Percentiles rank a stretch among this genome's conserved stretches.
These are phyloP conservation scores for Hortaea werneckii DNA, from an alignment of 2,329 filamentous ascomycete genomes.

Conservation along the genomic window DNA sequence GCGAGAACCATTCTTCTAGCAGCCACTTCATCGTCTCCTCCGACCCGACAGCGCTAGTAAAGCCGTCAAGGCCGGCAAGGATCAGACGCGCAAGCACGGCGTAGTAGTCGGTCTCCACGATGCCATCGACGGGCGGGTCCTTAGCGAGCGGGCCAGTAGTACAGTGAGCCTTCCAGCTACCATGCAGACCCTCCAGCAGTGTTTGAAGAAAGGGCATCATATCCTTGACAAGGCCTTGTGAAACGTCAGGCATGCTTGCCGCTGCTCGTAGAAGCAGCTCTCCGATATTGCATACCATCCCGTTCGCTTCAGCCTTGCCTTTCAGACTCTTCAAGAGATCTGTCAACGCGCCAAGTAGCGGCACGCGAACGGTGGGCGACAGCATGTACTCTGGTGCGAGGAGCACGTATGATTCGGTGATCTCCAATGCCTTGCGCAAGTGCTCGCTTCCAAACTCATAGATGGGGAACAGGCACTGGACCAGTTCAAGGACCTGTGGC, in stretches of 20 bases:
- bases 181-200: conserved; percentile 36
- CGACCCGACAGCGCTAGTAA: conserved; percentile 43
- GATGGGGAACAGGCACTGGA: conserved; percentile 36
- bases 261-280: conserved; percentile 41
- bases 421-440: conserved; percentile 38
- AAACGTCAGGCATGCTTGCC: conserved; percentile 40
- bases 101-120: conserved; percentile 78
- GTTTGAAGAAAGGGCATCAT: conserved; percentile 39
- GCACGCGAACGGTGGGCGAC: conserved; percentile 30
- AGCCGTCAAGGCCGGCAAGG: conserved; percentile 58
- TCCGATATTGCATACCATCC: conserved; percentile 36
- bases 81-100: conserved; percentile 70
- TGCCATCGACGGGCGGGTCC: conserved; percentile 57
- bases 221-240: conserved; percentile 47
- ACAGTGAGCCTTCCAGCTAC: conserved; percentile 57
- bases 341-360: conserved; percentile 30
- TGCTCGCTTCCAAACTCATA: conserved; percentile 41
- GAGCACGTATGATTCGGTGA: conserved; percentile 40
- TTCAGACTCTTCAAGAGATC: conserved; percentile 31
- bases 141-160: conserved; percentile 71
- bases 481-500: conserved; percentile 32
- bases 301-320: conserved; percentile 39
- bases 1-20: conserved; percentile 53
- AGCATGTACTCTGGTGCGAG: conserved; percentile 39
- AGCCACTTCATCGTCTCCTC: conserved; percentile 34